Conservation (phyloP, 1,284 basidiomycete genomes). For the Cryptococcus wingfieldii region DNA sequence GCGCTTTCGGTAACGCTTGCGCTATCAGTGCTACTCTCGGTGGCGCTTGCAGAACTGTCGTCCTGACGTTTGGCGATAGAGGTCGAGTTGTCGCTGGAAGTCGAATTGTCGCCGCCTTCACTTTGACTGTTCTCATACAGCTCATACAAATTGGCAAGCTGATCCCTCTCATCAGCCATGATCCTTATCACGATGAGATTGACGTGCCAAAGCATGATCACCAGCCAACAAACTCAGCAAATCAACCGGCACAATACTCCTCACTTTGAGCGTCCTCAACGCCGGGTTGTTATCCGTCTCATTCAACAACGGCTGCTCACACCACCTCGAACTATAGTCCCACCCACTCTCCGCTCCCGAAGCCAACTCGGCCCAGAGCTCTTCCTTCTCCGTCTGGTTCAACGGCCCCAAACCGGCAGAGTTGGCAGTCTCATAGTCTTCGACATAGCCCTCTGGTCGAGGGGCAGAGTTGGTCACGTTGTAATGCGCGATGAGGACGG, state of each 20-base stretch:
- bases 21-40: no score
- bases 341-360: conserved; percentile 73
- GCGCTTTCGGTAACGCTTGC: no score
- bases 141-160: conserved; percentile 64
- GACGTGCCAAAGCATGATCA: conserved; percentile 57
- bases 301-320: conserved; percentile 53
- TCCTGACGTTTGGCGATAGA: no score
- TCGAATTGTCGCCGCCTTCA: conserved; percentile 44
- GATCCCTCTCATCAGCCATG: neutral
- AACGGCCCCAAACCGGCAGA: conserved; percentile 58
- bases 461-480: conserved; percentile 74
- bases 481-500: conserved; percentile 66
- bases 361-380: conserved; percentile 83
- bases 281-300: conserved; percentile 53
- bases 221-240: conserved; percentile 73
- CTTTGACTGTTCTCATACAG: conserved; percentile 14
- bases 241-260: conserved; percentile 67
- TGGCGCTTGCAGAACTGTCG: no score
- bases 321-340: conserved; percentile 52
- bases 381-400: conserved; percentile 59
- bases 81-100: conserved; percentile 16
- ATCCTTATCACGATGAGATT: neutral
- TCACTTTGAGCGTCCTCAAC: conserved; percentile 67
- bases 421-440: conserved; percentile 73
- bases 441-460: conserved; percentile 65